Percentiles rank a stretch among this genome's conserved stretches.
These are phyloP conservation scores for Suillus discolor DNA, from an alignment of 768 basidiomycete species.

Conservation along the genomic window DNA sequence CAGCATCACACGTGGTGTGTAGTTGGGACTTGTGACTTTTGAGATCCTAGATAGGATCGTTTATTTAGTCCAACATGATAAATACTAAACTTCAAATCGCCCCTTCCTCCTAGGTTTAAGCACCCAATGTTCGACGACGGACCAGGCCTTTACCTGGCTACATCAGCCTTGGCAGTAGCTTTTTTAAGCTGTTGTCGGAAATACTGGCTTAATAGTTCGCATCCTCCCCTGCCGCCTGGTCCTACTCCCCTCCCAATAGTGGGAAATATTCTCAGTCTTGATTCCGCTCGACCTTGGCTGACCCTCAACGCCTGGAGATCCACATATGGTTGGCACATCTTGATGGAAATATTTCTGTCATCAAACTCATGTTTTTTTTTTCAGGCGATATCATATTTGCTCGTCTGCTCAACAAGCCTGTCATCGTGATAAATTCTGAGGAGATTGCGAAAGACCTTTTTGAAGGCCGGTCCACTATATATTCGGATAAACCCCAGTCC, in stretches of 20 bases:
- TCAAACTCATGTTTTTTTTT: background rate
- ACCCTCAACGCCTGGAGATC: slow-evolving; percentile 23
- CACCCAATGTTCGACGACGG: no score
- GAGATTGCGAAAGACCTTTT: slow-evolving; percentile 29
- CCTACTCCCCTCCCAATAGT: slow-evolving; percentile 20
- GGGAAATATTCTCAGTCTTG: slow-evolving; percentile 20
- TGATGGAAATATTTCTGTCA: background rate
- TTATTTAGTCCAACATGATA: no score
- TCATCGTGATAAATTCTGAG: slow-evolving; percentile 11
- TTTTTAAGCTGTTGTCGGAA: no score
- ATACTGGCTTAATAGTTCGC: no score
- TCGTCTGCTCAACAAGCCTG: slow-evolving; percentile 23
- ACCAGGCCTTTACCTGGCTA: no score
- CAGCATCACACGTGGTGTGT: no score
- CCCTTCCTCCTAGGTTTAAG: no score
- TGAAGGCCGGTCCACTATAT: slow-evolving; percentile 27
- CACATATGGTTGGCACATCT: slow-evolving; percentile 18
- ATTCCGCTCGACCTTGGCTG: slow-evolving; percentile 20
- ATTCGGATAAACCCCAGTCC: slow-evolving; percentile 28
- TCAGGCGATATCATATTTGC: slow-evolving; percentile 24
- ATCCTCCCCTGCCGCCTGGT: slow-evolving; percentile 18
- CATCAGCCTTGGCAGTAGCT: no score
- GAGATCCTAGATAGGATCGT: no score
- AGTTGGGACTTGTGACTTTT: no score
- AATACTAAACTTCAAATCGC: no score